phyloP scores from a whole-genome alignment of 768 basidiomycete species.

The Mycena maculata region DNA sequence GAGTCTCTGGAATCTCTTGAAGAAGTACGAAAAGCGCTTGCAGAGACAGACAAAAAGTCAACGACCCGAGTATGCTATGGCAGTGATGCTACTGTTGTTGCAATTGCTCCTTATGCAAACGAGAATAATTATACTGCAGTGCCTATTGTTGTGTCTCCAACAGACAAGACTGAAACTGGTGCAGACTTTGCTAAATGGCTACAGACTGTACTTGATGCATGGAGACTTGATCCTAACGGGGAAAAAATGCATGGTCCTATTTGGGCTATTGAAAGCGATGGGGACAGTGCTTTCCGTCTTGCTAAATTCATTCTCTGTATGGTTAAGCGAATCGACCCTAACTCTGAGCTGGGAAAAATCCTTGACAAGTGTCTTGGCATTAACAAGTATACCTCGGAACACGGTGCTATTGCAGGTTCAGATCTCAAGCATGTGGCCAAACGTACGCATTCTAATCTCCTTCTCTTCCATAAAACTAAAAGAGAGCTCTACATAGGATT shows the following conservation, averaged over 20 bases:
- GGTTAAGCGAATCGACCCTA: slow-evolving; percentile 17
- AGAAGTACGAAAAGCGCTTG: slow-evolving; percentile 25
- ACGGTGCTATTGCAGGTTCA: slow-evolving; percentile 36
- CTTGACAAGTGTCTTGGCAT: slow-evolving; percentile 36
- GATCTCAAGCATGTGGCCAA: slow-evolving; percentile 48
- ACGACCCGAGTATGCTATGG: slow-evolving; percentile 33
- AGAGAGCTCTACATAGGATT: slow-evolving; percentile 20
- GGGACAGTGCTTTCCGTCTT: slow-evolving; percentile 40
- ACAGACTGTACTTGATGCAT: slow-evolving; percentile 28
- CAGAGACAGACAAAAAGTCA: slow-evolving; percentile 20
- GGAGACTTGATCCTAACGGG: slow-evolving; percentile 32
- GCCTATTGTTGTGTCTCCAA: slow-evolving; percentile 39
- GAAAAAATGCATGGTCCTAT: slow-evolving; percentile 39
- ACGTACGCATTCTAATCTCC: slow-evolving; percentile 14
- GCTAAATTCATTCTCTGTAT: slow-evolving; percentile 36
- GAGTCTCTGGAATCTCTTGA: slow-evolving; percentile 25
- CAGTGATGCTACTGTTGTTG: slow-evolving; percentile 45
- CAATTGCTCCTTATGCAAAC: slow-evolving; percentile 38
- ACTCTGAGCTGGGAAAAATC: slow-evolving; percentile 28
- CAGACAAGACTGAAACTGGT: slow-evolving; percentile 40
- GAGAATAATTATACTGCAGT: slow-evolving; percentile 39
- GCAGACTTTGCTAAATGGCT: slow-evolving; percentile 34
- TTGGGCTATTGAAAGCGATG: slow-evolving; percentile 43
- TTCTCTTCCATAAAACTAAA: background rate
- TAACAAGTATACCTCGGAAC: slow-evolving; percentile 35